These are phyloP conservation scores for Asclepias syriaca DNA, from an alignment of 257 asterid species.

Conservation along the genomic window DNA sequence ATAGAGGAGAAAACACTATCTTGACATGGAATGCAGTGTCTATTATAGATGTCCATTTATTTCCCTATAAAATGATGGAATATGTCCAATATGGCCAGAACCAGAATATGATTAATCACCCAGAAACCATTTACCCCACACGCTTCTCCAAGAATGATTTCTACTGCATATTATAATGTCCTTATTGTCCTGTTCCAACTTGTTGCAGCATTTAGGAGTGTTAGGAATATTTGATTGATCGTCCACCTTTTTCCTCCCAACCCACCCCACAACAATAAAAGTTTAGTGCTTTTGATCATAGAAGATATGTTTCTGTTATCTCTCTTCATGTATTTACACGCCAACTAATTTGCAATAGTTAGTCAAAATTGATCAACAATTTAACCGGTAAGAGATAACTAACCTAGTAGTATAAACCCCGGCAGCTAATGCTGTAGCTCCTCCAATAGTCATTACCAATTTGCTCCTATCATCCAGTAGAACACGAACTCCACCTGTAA, in stretches of 20 bases:
- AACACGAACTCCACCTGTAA: constrained; percentile 74
- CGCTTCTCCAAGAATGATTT: neutral
- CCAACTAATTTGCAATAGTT: neutral
- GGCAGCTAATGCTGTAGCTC: constrained; percentile 97
- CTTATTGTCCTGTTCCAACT: neutral
- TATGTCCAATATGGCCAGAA: neutral
- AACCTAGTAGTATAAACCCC: constrained; percentile 97
- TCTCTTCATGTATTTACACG: neutral
- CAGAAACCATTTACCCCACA: neutral
- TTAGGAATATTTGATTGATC: neutral
- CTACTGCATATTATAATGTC: neutral
- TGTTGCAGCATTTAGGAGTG: neutral
- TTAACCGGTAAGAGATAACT: constrained; percentile 5
- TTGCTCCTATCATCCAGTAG: constrained; percentile 82
- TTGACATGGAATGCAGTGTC: neutral
- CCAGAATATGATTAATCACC: neutral
- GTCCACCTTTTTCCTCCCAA: neutral
- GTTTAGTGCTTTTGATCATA: neutral
- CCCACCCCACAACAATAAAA: neutral
- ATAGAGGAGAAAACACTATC: neutral
- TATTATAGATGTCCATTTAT: neutral
- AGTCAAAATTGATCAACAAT: neutral
- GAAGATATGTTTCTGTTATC: neutral
- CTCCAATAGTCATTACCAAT: constrained; percentile 87
- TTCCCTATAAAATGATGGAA: neutral